Evolutionary conservation across 129 eudicot genomes (phyloP).

Genomic region (Ambrosia artemisiifolia): DNA sequence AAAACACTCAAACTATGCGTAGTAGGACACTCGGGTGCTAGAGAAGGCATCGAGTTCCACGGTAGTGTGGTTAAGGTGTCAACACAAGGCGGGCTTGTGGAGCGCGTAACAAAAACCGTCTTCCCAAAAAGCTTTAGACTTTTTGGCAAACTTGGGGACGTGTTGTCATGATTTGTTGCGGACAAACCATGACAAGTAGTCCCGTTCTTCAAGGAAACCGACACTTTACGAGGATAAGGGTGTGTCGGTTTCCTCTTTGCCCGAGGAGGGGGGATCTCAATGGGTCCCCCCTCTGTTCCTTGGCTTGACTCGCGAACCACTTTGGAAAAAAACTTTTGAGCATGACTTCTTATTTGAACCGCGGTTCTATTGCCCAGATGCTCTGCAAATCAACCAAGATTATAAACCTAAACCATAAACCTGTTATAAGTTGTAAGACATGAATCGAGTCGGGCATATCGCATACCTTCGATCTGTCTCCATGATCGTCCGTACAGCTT

Average conservation of each 20-base stretch:
- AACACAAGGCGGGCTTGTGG: slow-evolving; percentile 26
- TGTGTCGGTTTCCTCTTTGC: slow-evolving; percentile 75
- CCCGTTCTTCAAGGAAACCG: slow-evolving; percentile 24
- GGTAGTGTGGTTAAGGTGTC: slow-evolving; percentile 1
- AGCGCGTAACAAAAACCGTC: slow-evolving; percentile 41
- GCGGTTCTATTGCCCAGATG: slow-evolving; percentile 83
- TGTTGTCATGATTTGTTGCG: slow-evolving; percentile 38
- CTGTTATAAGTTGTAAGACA: not conserved
- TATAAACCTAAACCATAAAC: not conserved
- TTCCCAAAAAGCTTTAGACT: slow-evolving; percentile 67
- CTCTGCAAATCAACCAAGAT: slow-evolving; percentile 39
- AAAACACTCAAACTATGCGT: not conserved
- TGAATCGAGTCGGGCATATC: slow-evolving; percentile 27
- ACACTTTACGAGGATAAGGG: slow-evolving; percentile 81
- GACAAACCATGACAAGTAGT: slow-evolving; percentile 24
- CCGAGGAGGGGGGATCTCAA: slow-evolving; percentile 86
- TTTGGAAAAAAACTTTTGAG: slow-evolving; percentile 82
- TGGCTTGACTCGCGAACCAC: slow-evolving; percentile 60
- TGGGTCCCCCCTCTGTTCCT: slow-evolving; percentile 31
- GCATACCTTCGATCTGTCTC: slow-evolving; percentile 62
- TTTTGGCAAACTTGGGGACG: slow-evolving; percentile 43
- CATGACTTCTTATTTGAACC: slow-evolving; percentile 88
- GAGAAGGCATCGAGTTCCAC: slow-evolving; percentile 11
- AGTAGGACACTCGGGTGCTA: not conserved
- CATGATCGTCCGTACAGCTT: slow-evolving; percentile 78